phyloP scores from a whole-genome alignment of 108 stramenopile genomes.

The Skeletonema costatum region DNA sequence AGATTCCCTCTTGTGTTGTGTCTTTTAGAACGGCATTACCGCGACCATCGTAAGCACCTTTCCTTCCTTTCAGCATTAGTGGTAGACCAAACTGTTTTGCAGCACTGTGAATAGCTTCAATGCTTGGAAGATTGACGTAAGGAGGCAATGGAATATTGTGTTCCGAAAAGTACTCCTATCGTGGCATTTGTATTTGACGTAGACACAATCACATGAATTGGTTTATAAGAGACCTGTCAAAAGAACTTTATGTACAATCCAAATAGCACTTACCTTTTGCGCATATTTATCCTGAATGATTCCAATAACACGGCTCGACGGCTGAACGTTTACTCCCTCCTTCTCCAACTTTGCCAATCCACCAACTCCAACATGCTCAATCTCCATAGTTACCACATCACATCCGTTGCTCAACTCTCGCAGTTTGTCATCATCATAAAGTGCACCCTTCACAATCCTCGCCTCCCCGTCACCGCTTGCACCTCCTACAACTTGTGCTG shows the following conservation, averaged over 20 bases:
- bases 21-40: conserved; percentile 92
- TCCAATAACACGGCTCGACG: conserved; percentile 77
- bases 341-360: conserved; percentile 79
- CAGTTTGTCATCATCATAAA: conserved; percentile 85
- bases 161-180: conserved; percentile 72
- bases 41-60: conserved; percentile 95
- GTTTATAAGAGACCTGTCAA: conserved; percentile 6
- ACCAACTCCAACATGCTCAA: conserved; percentile 96
- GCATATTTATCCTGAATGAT: conserved; percentile 95
- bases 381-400: conserved; percentile 97
- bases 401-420: conserved; percentile 64
- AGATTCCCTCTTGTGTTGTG: conserved; percentile 59
- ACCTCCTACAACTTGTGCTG: conserved; percentile 59
- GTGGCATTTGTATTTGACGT: not conserved
- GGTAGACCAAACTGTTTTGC: conserved; percentile 85
- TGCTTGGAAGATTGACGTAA: conserved; percentile 59
- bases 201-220: conserved; percentile 1
- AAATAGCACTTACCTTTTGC: conserved; percentile 76
- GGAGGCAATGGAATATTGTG: conserved; percentile 77
- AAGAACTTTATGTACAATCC: not conserved
- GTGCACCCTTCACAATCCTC: conserved; percentile 74
- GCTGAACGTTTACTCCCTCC: conserved; percentile 89
- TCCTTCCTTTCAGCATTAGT: conserved; percentile 94
- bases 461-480: conserved; percentile 8
- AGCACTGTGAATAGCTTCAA: conserved; percentile 70